These are phyloP conservation scores for Tardiomyces digboiensis DNA, from an alignment of 1,139 yeast genomes.

Conservation along the genomic window DNA sequence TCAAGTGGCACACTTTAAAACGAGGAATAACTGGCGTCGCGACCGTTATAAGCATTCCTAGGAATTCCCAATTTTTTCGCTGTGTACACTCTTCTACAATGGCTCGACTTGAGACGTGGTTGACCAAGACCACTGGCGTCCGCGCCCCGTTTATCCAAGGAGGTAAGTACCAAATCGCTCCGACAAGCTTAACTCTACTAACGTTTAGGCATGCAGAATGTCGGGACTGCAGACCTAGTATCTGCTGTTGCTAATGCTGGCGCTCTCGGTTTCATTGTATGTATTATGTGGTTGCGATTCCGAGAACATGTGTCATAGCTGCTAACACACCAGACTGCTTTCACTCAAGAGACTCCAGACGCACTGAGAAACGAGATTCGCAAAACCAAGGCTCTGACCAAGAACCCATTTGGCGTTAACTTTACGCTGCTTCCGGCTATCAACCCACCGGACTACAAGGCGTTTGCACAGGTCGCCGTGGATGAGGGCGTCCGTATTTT, in stretches of 20 bases:
- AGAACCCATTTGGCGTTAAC: conserved; percentile 27
- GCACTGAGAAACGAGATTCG: conserved; percentile 23
- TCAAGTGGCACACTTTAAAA: too few relatives aligned
- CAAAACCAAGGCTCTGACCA: conserved; percentile 15
- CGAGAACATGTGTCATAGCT: neutral
- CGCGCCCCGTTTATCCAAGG: conserved; percentile 9
- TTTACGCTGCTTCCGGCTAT: conserved; percentile 28
- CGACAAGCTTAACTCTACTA: neutral
- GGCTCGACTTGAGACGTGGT: conserved; percentile 9
- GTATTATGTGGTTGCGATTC: neutral
- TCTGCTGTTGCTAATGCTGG: conserved; percentile 30
- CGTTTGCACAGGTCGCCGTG: conserved; percentile 25
- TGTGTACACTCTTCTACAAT: too few relatives aligned
- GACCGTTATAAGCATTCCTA: too few relatives aligned
- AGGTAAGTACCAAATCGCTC: conserved; percentile 3
- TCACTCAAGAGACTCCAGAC: conserved; percentile 25
- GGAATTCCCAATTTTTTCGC: too few relatives aligned
- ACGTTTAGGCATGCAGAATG: conserved; percentile 17
- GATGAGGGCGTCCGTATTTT: conserved; percentile 27
- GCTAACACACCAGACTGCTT: conserved; percentile 16
- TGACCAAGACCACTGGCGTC: conserved; percentile 8
- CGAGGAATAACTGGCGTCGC: too few relatives aligned
- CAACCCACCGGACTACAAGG: conserved; percentile 25
- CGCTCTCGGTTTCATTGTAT: conserved; percentile 22
- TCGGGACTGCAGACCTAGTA: conserved; percentile 25